Conservation (phyloP, 306 rosid genomes). For the Myrica gale region DNA sequence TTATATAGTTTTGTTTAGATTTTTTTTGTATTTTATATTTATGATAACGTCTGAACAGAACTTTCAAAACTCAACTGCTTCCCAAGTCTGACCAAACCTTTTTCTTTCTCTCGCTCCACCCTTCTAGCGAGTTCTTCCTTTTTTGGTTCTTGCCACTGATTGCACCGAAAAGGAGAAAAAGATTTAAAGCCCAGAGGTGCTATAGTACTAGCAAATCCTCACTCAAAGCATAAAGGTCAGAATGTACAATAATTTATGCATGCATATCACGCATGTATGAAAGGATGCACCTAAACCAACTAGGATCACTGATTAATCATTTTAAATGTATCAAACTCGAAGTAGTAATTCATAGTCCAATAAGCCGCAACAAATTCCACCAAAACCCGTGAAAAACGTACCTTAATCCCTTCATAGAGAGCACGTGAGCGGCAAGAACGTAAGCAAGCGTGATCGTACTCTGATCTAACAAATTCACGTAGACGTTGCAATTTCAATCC, state of each 20-base stretch:
- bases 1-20: too few relatives aligned
- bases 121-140: background rate
- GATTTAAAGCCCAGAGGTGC: background rate
- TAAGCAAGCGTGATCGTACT: conserved; percentile 93
- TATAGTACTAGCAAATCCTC: background rate
- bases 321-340: background rate
- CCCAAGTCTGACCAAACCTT: background rate
- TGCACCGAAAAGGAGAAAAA: background rate
- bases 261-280: background rate
- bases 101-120: too few relatives aligned
- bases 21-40: too few relatives aligned
- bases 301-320: conserved; percentile 6
- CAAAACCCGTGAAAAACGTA: conserved; percentile 28
- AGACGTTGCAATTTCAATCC: conserved; percentile 80
- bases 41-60: too few relatives aligned
- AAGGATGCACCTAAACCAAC: conserved; percentile 19
- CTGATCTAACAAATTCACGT: conserved; percentile 95
- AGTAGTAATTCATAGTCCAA: background rate
- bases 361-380: conserved; percentile 15
- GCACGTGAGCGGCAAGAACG: conserved; percentile 98
- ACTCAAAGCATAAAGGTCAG: background rate
- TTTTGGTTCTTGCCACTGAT: background rate
- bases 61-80: background rate
- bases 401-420: conserved; percentile 98
- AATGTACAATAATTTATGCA: background rate